Evolutionary conservation across 352 stramenopile genomes (phyloP), one percentile per base, ranked within the genome.

Genomic region (Pythium phragmiticola): DNA sequence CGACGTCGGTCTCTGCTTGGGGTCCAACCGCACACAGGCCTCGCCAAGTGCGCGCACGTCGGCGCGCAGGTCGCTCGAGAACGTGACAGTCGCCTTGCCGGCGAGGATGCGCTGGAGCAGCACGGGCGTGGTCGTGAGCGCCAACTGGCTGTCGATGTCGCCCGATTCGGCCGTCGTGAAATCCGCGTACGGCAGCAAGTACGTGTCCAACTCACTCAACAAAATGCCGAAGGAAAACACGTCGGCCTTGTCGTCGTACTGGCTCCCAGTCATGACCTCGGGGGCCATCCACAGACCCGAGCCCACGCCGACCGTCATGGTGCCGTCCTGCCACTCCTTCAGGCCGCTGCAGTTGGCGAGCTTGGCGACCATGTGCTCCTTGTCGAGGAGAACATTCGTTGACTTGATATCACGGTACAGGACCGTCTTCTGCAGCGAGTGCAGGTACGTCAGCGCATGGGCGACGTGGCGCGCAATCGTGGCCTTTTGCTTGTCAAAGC

Each of bases 191-290:
- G 70, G 70, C 50, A 74, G 39, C 34, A 57, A 19, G 6, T 77
- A 68, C 33, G 75, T 71, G 57, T 85, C 79, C 23, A 88, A 54
- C 64, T 86, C 79, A 0, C 73, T 75, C 4, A 88, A 57, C 56
- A 88, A 52, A n/a, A 88, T 61, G 43, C 77, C 79, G 41, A 88
- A 77, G 12, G 75, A 82, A 51, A 82, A 88, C 7, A 88, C 51
- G 65, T 88, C 79, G 48, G 75, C 70, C 61, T 74, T 76, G 3
- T 76, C 65, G 49, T 75, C 78, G 33, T 68, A 78, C 12, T 67
- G 63, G 34, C 72, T 63, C 8, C 77, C 75, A 3, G 70, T 53
- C 62, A 80, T 71, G 23, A 83, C 77, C 42, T 72, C 60, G 7
- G 66, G 66, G 0, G 66, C 66, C 66, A 72, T 68, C 66, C 66